A percentile compares a stretch with the other conserved stretches of the same genome.
These are phyloP conservation scores for Rhipidocladum racemiflorum DNA, from an alignment of 176 grass and related monocot genomes.

Conservation along the genomic window DNA sequence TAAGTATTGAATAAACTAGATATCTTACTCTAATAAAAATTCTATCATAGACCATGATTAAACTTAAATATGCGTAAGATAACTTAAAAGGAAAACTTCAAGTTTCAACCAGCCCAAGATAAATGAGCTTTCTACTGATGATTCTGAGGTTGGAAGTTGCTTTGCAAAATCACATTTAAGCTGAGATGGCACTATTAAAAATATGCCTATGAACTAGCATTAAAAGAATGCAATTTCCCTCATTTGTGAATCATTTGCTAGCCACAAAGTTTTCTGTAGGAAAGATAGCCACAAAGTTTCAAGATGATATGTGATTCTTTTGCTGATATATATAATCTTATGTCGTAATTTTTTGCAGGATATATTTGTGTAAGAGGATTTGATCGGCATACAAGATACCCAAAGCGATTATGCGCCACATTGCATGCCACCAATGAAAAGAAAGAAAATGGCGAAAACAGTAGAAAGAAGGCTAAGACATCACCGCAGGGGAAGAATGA, in stretches of 20 bases:
- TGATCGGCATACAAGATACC: neutral
- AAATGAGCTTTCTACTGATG: neutral
- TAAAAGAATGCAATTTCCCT: neutral
- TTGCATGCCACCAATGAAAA: conserved; percentile 30
- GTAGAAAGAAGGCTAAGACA: neutral
- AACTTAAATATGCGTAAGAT: neutral
- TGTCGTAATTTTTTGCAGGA: conserved; percentile 15
- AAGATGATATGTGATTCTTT: neutral
- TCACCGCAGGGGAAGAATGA: neutral
- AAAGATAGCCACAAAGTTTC: neutral
- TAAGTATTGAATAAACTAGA: neutral
- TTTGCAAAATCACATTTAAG: neutral
- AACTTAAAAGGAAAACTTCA: too few relatives aligned
- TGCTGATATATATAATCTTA: neutral
- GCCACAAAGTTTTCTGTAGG: too few relatives aligned
- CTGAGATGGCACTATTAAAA: neutral
- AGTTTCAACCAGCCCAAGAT: neutral
- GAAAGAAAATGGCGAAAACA: neutral
- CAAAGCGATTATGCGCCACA: neutral
- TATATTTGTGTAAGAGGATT: conserved; percentile 45
- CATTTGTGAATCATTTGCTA: neutral
- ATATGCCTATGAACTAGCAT: neutral
- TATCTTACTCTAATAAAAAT: neutral
- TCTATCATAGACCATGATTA: neutral
- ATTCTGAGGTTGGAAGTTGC: neutral